phyloP scores from a whole-genome alignment of 176 grass and related monocot species.

The Hordeum marinum region DNA sequence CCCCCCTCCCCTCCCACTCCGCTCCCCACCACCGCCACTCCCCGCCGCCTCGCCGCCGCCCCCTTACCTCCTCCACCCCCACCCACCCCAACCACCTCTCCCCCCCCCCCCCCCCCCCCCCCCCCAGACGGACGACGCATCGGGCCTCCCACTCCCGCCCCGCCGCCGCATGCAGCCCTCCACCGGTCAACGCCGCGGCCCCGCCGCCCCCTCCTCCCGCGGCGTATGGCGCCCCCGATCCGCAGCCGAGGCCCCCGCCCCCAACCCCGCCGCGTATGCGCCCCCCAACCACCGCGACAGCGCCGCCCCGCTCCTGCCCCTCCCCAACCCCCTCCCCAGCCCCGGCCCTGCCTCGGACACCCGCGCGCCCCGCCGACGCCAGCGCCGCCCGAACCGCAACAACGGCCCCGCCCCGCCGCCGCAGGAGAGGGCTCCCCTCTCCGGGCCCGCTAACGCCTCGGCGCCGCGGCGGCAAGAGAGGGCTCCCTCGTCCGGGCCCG shows the following conservation, averaged over 20 bases:
- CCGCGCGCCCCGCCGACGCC: slow-evolving; percentile 9
- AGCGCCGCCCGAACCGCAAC: slow-evolving; percentile 22
- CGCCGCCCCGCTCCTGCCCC: neutral
- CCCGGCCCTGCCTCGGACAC: neutral
- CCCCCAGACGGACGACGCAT: slow-evolving; percentile 9
- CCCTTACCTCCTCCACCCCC: neutral
- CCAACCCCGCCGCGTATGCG: neutral
- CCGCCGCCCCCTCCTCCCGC: slow-evolving; percentile 5
- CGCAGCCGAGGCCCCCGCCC: neutral
- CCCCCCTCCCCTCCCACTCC: neutral
- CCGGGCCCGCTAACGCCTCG: neutral
- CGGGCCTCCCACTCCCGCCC: slow-evolving; percentile 2
- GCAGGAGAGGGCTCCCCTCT: neutral
- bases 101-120: neutral
- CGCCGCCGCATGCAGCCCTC: slow-evolving; percentile 26
- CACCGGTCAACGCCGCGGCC: slow-evolving; percentile 32
- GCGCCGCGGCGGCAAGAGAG: neutral
- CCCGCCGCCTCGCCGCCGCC: no score
- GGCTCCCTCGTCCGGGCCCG: neutral
- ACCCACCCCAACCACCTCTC: neutral
- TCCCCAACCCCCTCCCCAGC: neutral
- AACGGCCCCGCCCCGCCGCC: neutral
- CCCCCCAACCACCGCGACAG: neutral
- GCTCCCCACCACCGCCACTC: neutral
- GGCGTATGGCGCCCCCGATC: slow-evolving; percentile 56